phyloP scores from a whole-genome alignment of 495 filamentous ascomycete species.

The Talaromyces nanjingensis region DNA sequence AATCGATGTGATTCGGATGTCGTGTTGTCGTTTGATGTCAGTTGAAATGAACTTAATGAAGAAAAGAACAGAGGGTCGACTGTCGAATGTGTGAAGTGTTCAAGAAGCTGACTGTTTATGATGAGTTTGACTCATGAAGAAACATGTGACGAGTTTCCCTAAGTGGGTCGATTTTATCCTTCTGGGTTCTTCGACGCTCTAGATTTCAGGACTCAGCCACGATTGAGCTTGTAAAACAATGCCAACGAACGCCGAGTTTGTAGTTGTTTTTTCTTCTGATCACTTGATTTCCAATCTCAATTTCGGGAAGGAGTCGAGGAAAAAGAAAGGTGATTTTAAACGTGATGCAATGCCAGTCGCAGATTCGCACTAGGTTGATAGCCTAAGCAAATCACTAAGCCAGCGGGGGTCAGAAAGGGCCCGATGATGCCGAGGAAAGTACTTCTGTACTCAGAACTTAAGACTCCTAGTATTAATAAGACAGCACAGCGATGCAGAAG shows the following conservation, averaged over 20 bases:
- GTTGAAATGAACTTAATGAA: not conserved
- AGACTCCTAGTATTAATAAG: not conserved
- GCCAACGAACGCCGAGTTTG: not conserved
- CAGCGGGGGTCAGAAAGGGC: not conserved
- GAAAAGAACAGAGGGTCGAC: not conserved
- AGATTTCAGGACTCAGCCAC: not conserved
- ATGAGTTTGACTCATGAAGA: not conserved
- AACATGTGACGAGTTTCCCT: constrained; percentile 1
- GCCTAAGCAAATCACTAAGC: no score
- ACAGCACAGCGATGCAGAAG: not conserved
- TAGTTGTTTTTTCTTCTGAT: not conserved
- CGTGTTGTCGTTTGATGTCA: not conserved
- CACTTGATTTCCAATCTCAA: not conserved
- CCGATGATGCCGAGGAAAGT: not conserved
- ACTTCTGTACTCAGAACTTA: not conserved
- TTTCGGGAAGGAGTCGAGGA: not conserved
- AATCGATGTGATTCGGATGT: not conserved
- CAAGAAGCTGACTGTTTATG: not conserved
- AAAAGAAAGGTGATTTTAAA: not conserved
- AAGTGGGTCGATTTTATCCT: not conserved
- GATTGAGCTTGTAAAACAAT: not conserved
- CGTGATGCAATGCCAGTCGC: not conserved
- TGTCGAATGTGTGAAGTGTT: not conserved
- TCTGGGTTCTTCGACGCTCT: not conserved
- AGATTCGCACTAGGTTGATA: not conserved